These are phyloP conservation scores for Trypanosoma vivax DNA, from an alignment of 208 protist genomes.

Conservation along the genomic window DNA sequence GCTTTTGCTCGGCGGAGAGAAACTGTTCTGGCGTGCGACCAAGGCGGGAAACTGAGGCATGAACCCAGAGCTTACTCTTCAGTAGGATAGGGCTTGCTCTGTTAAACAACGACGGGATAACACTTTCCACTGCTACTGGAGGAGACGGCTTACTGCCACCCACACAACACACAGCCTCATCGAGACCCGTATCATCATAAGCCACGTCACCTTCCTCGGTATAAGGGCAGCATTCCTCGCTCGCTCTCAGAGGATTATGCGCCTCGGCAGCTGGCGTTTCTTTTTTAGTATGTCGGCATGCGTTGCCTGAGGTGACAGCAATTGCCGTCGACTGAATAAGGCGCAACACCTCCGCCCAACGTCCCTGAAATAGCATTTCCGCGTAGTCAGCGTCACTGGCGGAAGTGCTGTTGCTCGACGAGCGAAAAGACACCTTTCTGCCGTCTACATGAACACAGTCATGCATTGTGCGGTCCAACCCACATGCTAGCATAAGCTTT, in stretches of 20 bases:
- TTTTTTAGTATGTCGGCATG: background rate
- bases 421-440: conserved; percentile 11
- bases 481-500: conserved; percentile 15
- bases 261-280: no score
- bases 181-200: background rate
- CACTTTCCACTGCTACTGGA: background rate
- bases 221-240: no score
- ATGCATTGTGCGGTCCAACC: conserved; percentile 22
- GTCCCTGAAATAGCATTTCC: conserved; percentile 20
- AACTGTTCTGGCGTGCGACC: conserved; percentile 3
- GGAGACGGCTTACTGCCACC: background rate
- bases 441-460: conserved; percentile 20
- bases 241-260: no score
- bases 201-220: background rate
- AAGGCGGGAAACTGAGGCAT: conserved; percentile 3
- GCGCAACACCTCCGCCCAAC: conserved; percentile 14
- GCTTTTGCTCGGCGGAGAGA: conserved; percentile 4
- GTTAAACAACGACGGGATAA: conserved; percentile 12
- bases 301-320: background rate
- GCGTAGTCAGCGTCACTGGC: conserved; percentile 6
- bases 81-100: conserved; percentile 14
- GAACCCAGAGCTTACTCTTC: conserved; percentile 17
- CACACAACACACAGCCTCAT: background rate
- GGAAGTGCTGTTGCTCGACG: background rate
- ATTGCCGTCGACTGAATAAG: conserved; percentile 3